phyloP scores from a whole-genome alignment of 75 land plant species.

The Gnetum montanum region DNA sequence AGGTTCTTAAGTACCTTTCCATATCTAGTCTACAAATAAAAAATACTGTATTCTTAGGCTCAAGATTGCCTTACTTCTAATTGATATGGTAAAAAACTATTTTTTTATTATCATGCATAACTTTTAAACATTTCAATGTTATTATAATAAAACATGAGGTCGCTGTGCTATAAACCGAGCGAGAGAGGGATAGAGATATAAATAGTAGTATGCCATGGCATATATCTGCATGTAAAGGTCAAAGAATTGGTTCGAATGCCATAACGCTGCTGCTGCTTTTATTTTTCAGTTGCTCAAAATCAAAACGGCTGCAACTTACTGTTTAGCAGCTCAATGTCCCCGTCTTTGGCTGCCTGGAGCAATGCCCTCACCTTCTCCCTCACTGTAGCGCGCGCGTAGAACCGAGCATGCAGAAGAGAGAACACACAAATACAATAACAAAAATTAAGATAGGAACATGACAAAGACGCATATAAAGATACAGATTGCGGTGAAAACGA shows the following conservation, averaged over 20 bases:
- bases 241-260: too few relatives aligned
- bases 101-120: too few relatives aligned
- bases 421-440: neutral
- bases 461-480: neutral
- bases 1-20: neutral
- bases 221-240: too few relatives aligned
- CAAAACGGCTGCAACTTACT: conserved; percentile 31
- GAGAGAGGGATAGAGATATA: too few relatives aligned
- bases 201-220: too few relatives aligned
- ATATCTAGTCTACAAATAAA: too few relatives aligned
- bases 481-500: neutral
- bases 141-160: too few relatives aligned
- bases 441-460: neutral
- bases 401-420: neutral
- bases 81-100: too few relatives aligned
- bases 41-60: too few relatives aligned
- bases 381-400: conserved; percentile 19
- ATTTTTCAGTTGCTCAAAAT: neutral
- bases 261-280: neutral
- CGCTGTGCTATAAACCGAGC: too few relatives aligned
- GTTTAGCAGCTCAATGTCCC: conserved; percentile 54
- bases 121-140: too few relatives aligned
- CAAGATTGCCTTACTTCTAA: too few relatives aligned
- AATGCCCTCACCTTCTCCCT: conserved; percentile 66
- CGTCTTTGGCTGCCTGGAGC: conserved; percentile 66